phyloP scores from a whole-genome alignment of 2,329 filamentous ascomycete species.

The Diaporthe sp. region DNA sequence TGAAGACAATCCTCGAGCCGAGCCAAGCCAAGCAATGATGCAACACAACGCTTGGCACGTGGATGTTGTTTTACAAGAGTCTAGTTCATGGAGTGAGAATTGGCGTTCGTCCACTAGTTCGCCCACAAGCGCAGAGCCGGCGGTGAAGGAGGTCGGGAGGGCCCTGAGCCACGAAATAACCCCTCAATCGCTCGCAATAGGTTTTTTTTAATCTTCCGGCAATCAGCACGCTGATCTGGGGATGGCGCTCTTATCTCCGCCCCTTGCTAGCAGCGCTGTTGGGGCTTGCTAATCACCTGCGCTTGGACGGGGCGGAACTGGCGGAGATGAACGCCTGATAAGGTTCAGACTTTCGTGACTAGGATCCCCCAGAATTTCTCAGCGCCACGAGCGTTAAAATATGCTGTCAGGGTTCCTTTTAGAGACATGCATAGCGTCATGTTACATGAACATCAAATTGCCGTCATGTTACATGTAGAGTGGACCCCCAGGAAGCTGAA shows the following conservation, averaged over 20 bases:
- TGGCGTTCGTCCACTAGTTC: conserved; percentile 7
- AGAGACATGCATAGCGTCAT: not conserved
- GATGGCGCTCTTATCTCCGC: conserved; percentile 6
- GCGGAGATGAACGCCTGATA: conserved; percentile 23
- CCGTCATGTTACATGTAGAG: not conserved
- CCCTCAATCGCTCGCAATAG: not conserved
- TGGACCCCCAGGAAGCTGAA: too few species aligned
- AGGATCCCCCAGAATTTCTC: not conserved
- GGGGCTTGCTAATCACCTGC: not conserved
- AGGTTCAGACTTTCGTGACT: not conserved
- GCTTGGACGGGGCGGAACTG: conserved; percentile 20
- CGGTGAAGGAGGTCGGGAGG: not conserved
- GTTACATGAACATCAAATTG: not conserved
- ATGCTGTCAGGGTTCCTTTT: not conserved
- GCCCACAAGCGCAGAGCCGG: not conserved
- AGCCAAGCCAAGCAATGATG: not conserved
- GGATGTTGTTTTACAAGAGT: not conserved
- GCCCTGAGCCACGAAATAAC: conserved; percentile 2
- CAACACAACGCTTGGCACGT: not conserved
- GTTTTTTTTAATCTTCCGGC: not conserved
- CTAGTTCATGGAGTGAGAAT: not conserved
- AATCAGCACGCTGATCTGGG: conserved; percentile 14
- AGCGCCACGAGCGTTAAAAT: not conserved
- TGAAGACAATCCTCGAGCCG: not conserved
- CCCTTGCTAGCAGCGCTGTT: not conserved